A percentile compares a stretch with the other conserved stretches of the same genome.
phyloP scores from a whole-genome alignment of 208 protist species.

The Trypanosoma rangeli region DNA sequence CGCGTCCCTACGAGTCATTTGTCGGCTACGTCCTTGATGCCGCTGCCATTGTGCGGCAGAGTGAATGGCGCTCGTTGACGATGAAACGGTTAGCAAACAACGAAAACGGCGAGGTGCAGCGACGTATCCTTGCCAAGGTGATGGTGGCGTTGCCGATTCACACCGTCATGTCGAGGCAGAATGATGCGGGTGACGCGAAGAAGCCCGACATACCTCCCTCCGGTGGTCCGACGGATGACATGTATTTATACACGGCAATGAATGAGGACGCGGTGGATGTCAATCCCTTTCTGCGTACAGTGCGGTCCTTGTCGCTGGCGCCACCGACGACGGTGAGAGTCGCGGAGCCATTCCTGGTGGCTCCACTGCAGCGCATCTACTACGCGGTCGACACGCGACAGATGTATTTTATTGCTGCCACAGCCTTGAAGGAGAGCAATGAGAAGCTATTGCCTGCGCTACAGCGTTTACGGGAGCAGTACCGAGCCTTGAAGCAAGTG shows the following conservation, averaged over 20 bases:
- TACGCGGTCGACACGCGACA: conserved; percentile 71
- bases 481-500: conserved; percentile 2
- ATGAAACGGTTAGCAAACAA: conserved; percentile 31
- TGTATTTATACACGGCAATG: neutral
- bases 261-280: neutral
- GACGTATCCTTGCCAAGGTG: conserved; percentile 18
- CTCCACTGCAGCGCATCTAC: conserved; percentile 18
- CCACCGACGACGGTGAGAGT: neutral
- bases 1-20: conserved; percentile 3
- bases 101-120: conserved; percentile 4
- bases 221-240: neutral
- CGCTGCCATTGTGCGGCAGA: conserved; percentile 15
- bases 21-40: conserved; percentile 26
- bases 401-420: conserved; percentile 57
- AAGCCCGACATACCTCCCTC: neutral
- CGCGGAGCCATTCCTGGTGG: neutral
- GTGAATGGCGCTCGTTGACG: conserved; percentile 21
- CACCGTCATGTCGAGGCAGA: conserved; percentile 7
- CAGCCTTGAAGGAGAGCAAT: conserved; percentile 58
- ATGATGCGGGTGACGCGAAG: neutral
- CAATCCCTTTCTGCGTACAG: neutral
- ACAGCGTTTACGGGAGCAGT: conserved; percentile 30
- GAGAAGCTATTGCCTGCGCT: conserved; percentile 37
- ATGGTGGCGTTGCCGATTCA: conserved; percentile 11
- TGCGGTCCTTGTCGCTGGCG: neutral